Conservation (phyloP, 345 rosid species). For the Brassica incana region DNA sequence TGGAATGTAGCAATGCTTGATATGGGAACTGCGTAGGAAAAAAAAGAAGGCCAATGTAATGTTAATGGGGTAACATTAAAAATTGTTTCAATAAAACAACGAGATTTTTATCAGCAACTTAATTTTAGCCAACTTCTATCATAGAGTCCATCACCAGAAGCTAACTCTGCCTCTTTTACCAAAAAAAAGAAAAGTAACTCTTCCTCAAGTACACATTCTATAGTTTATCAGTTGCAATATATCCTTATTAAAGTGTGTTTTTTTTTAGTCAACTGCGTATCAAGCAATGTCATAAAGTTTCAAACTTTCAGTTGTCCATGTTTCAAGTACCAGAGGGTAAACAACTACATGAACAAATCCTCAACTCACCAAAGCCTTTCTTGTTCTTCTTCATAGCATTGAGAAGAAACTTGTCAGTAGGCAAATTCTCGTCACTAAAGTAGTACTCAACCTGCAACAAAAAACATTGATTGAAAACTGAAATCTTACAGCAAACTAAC, state of each 20-base stretch:
- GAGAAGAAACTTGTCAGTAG: constrained; percentile 69
- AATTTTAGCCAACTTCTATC: neutral
- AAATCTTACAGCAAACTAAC: neutral
- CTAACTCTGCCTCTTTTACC: neutral
- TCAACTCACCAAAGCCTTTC: constrained; percentile 67
- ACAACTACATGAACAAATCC: neutral
- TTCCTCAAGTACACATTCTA: neutral
- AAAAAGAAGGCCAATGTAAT: neutral
- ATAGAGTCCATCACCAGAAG: neutral
- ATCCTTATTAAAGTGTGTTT: constrained; percentile 21
- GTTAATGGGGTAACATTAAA: neutral
- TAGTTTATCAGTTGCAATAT: constrained; percentile 31
- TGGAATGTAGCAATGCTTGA: constrained; percentile 65
- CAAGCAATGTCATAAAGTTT: neutral
- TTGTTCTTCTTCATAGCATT: constrained; percentile 69
- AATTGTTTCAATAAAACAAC: neutral
- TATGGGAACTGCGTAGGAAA: constrained; percentile 65
- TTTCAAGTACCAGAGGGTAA: neutral
- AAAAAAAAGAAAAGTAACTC: neutral
- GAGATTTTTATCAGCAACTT: neutral
- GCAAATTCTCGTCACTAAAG: constrained; percentile 89
- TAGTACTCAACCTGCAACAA: constrained; percentile 81
- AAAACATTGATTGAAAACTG: neutral
- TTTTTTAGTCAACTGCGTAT: neutral
- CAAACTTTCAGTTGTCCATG: neutral